A percentile compares a stretch with the other conserved stretches of the same genome.
phyloP scores from a whole-genome alignment of 768 basidiomycete genomes.

The Panaeolus papilionaceus region DNA sequence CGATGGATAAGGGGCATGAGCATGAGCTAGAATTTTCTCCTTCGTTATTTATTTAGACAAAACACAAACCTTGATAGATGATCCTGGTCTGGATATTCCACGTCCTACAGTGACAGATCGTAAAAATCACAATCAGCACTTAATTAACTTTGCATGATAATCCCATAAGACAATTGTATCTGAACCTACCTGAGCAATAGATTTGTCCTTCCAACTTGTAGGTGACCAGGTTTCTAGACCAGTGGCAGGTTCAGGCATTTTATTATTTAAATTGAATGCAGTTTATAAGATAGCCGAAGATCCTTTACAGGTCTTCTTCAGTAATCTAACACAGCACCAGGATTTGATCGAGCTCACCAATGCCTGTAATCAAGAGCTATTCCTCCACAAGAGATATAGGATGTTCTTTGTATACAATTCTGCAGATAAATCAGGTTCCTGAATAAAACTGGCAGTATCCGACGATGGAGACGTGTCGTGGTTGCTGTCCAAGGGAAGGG shows the following conservation, averaged over 20 bases:
- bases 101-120: constrained; percentile 50
- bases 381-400: neutral
- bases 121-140: neutral
- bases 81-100: constrained; percentile 70
- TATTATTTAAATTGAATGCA: neutral
- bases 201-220: constrained; percentile 80
- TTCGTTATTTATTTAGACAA: neutral
- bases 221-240: constrained; percentile 60
- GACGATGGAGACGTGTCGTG: neutral
- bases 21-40: constrained; percentile 1
- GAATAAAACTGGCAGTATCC: neutral
- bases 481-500: neutral
- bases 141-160: neutral
- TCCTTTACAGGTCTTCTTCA: neutral
- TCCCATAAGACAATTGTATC: neutral
- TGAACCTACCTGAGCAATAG: constrained; percentile 71
- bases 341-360: neutral
- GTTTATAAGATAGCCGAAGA: neutral
- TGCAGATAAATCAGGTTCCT: neutral
- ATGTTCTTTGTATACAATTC: neutral
- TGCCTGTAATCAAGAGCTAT: neutral
- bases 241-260: constrained; percentile 19
- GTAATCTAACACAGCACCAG: neutral
- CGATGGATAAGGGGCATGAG: constrained; percentile 5
- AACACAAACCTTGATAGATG: constrained; percentile 60